phyloP scores from a whole-genome alignment of 2,329 filamentous ascomycete genomes.

The Endoconidiophora laricicola region DNA sequence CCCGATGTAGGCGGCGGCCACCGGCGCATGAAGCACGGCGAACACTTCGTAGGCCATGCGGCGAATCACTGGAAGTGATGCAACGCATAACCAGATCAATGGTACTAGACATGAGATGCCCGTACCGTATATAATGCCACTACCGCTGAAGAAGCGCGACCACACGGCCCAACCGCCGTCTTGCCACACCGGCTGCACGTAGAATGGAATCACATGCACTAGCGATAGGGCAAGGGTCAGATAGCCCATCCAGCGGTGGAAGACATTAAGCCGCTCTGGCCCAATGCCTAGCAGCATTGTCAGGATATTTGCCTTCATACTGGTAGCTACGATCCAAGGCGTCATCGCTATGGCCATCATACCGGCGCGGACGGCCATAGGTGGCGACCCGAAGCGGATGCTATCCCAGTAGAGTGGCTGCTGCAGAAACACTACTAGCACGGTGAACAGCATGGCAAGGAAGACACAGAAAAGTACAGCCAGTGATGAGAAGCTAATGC shows the following conservation, averaged over 20 bases:
- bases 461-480: slow-evolving; percentile 53
- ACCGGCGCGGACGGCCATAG: slow-evolving; percentile 68
- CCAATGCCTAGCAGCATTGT: slow-evolving; percentile 76
- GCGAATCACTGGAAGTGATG: slow-evolving; percentile 65
- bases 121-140: slow-evolving; percentile 65
- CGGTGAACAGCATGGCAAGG: slow-evolving; percentile 53
- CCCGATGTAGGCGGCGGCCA: slow-evolving; percentile 62
- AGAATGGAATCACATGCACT: slow-evolving; percentile 77
- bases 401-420: slow-evolving; percentile 82
- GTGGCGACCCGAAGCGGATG: slow-evolving; percentile 74
- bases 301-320: slow-evolving; percentile 81
- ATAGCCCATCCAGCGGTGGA: slow-evolving; percentile 86
- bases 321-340: slow-evolving; percentile 80
- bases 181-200: slow-evolving; percentile 74
- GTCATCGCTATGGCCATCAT: slow-evolving; percentile 88
- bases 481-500: slow-evolving; percentile 67
- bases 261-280: slow-evolving; percentile 78
- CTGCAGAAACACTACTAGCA: slow-evolving; percentile 70
- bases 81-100: slow-evolving; percentile 65
- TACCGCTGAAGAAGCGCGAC: slow-evolving; percentile 44
- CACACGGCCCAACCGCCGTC: slow-evolving; percentile 58
- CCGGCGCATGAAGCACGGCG: slow-evolving; percentile 64
- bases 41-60: slow-evolving; percentile 74
- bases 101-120: slow-evolving; percentile 71
- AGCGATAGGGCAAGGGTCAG: slow-evolving; percentile 68